Conservation (phyloP, 345 rosid species). For the Eucalyptus regnans region DNA sequence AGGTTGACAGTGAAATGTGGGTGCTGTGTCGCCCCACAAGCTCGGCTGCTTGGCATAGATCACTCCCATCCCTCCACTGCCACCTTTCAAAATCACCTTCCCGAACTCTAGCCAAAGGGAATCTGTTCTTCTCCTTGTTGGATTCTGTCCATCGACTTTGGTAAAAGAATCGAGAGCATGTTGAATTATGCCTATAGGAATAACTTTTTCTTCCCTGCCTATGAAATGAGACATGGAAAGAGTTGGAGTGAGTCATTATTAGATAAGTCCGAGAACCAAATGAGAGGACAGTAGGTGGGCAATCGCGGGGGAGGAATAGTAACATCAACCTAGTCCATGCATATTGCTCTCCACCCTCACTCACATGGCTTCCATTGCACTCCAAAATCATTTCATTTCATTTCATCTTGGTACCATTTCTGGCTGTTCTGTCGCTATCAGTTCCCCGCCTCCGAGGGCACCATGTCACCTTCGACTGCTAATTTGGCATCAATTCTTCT, state of each 20-base stretch:
- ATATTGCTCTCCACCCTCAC: background rate
- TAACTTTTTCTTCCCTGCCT: background rate
- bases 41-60: background rate
- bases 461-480: background rate
- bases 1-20: background rate
- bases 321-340: background rate
- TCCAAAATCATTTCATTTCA: background rate
- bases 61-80: background rate
- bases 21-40: background rate
- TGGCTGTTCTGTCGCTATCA: background rate
- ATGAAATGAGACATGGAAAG: background rate
- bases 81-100: background rate
- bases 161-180: background rate
- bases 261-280: background rate
- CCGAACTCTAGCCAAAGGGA: background rate
- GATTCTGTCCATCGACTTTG: background rate
- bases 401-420: background rate
- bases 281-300: background rate
- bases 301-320: background rate
- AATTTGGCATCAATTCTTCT: background rate
- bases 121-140: background rate
- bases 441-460: background rate
- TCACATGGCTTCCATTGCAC: background rate
- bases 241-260: background rate
- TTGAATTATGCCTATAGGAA: background rate